These are phyloP conservation scores for Glarea lozoyensis DNA, from an alignment of 495 filamentous ascomycete species.

Conservation along the genomic window DNA sequence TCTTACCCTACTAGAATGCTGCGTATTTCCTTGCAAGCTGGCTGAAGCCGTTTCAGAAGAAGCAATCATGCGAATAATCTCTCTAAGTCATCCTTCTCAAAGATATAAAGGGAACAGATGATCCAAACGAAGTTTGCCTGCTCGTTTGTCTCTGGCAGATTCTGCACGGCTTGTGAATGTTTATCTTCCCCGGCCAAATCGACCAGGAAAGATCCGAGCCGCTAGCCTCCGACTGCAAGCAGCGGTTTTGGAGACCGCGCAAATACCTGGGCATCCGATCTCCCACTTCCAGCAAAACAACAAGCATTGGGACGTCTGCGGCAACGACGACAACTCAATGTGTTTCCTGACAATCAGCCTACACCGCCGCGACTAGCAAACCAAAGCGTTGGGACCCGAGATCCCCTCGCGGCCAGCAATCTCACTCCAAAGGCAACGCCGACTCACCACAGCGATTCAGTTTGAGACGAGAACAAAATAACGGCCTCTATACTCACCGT, in stretches of 20 bases:
- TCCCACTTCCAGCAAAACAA: conserved; percentile 11
- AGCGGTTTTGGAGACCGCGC: conserved; percentile 14
- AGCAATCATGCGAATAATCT: neutral
- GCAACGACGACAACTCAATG: conserved; percentile 12
- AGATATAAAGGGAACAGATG: too few species aligned
- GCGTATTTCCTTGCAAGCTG: too few species aligned
- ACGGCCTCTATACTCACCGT: conserved; percentile 16
- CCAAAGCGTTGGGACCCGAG: neutral
- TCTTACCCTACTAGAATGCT: too few species aligned
- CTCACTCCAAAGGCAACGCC: conserved; percentile 3
- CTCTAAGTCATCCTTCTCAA: too few species aligned
- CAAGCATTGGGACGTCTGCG: conserved; percentile 6
- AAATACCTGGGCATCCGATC: conserved; percentile 9
- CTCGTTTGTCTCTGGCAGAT: too few species aligned
- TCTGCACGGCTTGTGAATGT: too few species aligned
- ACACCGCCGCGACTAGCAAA: conserved; percentile 9
- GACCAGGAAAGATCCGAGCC: conserved; percentile 1
- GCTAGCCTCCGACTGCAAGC: neutral
- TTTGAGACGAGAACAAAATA: neutral
- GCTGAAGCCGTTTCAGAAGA: neutral
- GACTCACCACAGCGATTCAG: neutral
- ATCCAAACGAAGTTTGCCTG: too few species aligned
- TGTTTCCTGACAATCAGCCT: conserved; percentile 1
- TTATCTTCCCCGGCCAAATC: neutral
- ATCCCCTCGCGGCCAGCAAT: conserved; percentile 8